Evolutionary conservation across 1,284 basidiomycete species (phyloP).

Genomic region (Malassezia sp.): DNA sequence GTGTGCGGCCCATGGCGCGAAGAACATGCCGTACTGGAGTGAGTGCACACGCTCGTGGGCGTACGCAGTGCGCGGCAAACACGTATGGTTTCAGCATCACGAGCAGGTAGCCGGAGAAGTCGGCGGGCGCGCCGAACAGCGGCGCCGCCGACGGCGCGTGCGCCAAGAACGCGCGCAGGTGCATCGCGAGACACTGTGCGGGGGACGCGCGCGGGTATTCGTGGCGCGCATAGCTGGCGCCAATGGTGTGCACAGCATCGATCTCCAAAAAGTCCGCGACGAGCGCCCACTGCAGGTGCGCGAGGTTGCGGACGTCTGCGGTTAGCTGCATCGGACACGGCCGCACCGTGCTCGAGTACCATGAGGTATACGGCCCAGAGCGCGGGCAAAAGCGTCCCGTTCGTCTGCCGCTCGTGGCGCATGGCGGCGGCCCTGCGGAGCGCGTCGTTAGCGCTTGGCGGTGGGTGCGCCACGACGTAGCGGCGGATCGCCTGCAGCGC

Average conservation of each 20-base stretch:
- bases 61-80: constrained; percentile 5
- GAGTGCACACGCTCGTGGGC: too few species aligned
- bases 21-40: constrained; percentile 1
- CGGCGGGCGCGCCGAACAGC: not conserved
- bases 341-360: constrained; percentile 2
- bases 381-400: too few species aligned
- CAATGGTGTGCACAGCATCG: constrained; percentile 1
- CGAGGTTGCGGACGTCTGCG: not conserved
- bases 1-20: not conserved
- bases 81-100: constrained; percentile 1
- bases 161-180: too few species aligned
- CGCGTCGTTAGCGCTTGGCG: not conserved
- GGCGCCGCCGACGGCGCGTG: not conserved
- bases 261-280: not conserved
- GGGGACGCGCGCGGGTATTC: not conserved
- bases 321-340: not conserved
- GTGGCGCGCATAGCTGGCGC: not conserved
- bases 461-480: not conserved
- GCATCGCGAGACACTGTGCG: not conserved
- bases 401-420: too few species aligned
- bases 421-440: not conserved
- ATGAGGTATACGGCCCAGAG: constrained; percentile 3
- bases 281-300: not conserved
- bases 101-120: not conserved
- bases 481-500: not conserved